phyloP scores from a whole-genome alignment of 495 filamentous ascomycete genomes.

The Penicillium coffeae region DNA sequence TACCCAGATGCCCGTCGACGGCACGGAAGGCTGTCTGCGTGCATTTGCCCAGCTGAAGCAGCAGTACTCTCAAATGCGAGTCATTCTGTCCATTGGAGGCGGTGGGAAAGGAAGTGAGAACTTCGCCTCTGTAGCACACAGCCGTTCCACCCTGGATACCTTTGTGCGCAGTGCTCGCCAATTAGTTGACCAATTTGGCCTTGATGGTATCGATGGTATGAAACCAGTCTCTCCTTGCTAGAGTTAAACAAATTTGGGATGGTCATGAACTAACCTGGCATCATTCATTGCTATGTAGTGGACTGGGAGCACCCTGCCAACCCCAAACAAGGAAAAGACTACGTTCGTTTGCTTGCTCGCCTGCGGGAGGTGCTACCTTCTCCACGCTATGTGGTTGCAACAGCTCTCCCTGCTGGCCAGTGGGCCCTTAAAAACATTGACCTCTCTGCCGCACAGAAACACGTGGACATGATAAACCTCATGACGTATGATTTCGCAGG shows the following conservation, averaged over 20 bases:
- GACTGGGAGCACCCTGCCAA: conserved; percentile 87
- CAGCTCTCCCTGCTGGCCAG: conserved; percentile 74
- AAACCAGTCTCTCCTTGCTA: too few species aligned
- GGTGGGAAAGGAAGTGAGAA: conserved; percentile 73
- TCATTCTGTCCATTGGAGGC: conserved; percentile 84
- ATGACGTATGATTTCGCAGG: conserved; percentile 90
- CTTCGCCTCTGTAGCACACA: conserved; percentile 70
- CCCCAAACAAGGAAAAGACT: conserved; percentile 64
- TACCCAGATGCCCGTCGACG: conserved; percentile 73
- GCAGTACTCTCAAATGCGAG: conserved; percentile 68
- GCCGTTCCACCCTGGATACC: conserved; percentile 55
- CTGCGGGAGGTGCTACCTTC: conserved; percentile 69
- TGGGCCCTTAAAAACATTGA: conserved; percentile 75
- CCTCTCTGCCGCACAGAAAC: conserved; percentile 56
- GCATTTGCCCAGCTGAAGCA: conserved; percentile 72
- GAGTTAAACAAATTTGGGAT: neutral
- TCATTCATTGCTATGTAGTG: conserved; percentile 59
- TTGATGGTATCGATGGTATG: conserved; percentile 90
- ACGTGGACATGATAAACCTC: conserved; percentile 77
- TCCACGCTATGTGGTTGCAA: conserved; percentile 71
- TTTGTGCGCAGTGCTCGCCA: conserved; percentile 70
- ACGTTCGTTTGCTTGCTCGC: conserved; percentile 64
- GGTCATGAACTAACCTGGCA: too few species aligned
- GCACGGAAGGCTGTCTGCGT: conserved; percentile 69
- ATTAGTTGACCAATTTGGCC: conserved; percentile 67